A percentile compares a stretch with the other conserved stretches of the same genome.
phyloP scores from a whole-genome alignment of 805 yeast species.

The Lachancea fermentati region DNA sequence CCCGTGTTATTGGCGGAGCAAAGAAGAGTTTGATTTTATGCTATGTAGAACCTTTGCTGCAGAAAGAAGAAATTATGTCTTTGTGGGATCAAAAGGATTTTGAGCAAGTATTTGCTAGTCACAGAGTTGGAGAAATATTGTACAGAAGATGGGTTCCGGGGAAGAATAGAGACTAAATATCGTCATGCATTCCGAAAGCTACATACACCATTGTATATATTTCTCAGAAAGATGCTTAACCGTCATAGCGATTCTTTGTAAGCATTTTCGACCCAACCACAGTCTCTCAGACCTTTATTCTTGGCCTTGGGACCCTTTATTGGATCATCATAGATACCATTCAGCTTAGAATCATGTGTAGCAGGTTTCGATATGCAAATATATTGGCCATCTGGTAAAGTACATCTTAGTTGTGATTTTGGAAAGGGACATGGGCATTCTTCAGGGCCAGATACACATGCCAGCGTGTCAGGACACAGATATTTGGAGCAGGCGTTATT shows the following conservation, averaged over 20 bases:
- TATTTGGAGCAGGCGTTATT: constrained; percentile 52
- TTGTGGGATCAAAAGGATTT: constrained; percentile 17
- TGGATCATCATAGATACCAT: constrained; percentile 38
- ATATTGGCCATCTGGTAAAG: constrained; percentile 57
- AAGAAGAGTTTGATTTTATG: constrained; percentile 68
- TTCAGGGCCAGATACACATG: constrained; percentile 61
- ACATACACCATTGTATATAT: constrained; percentile 1
- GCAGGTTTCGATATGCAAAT: constrained; percentile 85
- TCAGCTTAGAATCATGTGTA: constrained; percentile 35
- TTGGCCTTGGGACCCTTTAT: constrained; percentile 42
- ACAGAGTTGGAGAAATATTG: constrained; percentile 57
- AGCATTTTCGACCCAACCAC: constrained; percentile 78
- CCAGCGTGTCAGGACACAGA: constrained; percentile 76
- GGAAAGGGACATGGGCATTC: constrained; percentile 93
- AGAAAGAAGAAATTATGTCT: constrained; percentile 28
- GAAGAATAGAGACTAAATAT: constrained; percentile 62
- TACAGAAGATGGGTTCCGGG: constrained; percentile 84
- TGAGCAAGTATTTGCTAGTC: constrained; percentile 32
- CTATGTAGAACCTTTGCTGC: constrained; percentile 53
- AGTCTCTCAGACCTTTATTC: constrained; percentile 58
- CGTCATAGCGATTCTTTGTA: constrained; percentile 49
- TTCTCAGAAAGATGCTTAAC: constrained; percentile 1
- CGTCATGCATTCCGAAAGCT: neutral
- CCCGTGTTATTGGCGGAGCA: constrained; percentile 84
- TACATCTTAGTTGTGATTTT: constrained; percentile 75